Evolutionary conservation across 257 asterid genomes (phyloP).

Genomic region (Eustoma russellianum): DNA sequence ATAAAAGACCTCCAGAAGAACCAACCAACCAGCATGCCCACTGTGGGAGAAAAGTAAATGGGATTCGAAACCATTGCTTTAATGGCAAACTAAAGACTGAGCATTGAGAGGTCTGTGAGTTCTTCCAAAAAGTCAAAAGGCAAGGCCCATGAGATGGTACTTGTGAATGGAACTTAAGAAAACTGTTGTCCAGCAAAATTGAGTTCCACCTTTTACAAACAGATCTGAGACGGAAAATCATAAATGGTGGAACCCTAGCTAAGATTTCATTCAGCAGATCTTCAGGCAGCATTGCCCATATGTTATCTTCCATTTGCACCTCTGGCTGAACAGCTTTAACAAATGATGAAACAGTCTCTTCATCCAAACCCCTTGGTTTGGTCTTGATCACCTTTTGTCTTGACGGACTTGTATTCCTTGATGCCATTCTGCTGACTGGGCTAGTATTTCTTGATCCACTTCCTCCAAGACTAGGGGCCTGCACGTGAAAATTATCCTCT

Average conservation of each 20-base stretch:
- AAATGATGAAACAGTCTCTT: slow-evolving; percentile 72
- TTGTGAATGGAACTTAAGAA: slow-evolving; percentile 87
- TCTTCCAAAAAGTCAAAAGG: slow-evolving; percentile 85
- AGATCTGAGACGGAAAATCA: slow-evolving; percentile 81
- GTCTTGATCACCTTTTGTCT: slow-evolving; percentile 74
- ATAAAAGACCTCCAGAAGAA: slow-evolving; percentile 94
- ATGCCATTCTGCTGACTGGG: slow-evolving; percentile 67
- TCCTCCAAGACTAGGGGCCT: slow-evolving; percentile 45
- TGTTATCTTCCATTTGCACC: slow-evolving; percentile 87
- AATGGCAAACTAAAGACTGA: slow-evolving; percentile 90
- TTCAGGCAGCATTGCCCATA: slow-evolving; percentile 97
- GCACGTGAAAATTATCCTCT: slow-evolving; percentile 50
- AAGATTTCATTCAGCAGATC: slow-evolving; percentile 82
- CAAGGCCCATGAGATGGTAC: slow-evolving; percentile 98
- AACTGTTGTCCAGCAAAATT: slow-evolving; percentile 75
- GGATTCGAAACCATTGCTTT: slow-evolving; percentile 94
- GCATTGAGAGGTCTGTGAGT: slow-evolving; percentile 79
- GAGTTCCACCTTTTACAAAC: slow-evolving; percentile 97
- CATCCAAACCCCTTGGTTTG: slow-evolving; percentile 94
- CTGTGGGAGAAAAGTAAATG: slow-evolving; percentile 71
- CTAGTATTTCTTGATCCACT: slow-evolving; percentile 77
- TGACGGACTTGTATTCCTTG: slow-evolving; percentile 88
- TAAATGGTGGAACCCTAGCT: slow-evolving; percentile 94
- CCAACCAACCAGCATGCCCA: slow-evolving; percentile 99
- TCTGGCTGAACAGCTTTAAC: slow-evolving; percentile 60